Conservation (phyloP, 495 filamentous ascomycete genomes). For the Tuber calosporum region DNA sequence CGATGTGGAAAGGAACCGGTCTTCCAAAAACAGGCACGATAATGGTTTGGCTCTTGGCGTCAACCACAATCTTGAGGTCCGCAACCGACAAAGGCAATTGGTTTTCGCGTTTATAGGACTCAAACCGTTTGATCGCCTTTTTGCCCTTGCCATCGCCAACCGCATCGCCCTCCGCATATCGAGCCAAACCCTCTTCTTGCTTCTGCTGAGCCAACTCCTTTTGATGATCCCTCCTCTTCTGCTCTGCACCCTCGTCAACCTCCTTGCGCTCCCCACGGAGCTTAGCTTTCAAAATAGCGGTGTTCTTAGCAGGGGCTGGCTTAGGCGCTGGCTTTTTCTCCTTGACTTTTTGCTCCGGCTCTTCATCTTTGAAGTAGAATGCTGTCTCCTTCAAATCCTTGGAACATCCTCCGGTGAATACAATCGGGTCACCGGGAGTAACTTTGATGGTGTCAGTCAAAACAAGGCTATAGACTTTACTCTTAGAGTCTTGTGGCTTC, state of each 20-base stretch:
- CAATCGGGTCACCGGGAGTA: conserved; percentile 61
- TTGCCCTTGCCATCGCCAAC: conserved; percentile 82
- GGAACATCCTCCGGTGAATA: conserved; percentile 89
- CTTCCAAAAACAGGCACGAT: conserved; percentile 95
- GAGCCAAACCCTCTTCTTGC: conserved; percentile 74
- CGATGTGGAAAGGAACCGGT: conserved; percentile 97
- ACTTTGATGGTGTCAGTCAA: conserved; percentile 91
- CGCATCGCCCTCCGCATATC: conserved; percentile 64
- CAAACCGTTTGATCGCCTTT: conserved; percentile 97
- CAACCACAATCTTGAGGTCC: conserved; percentile 80
- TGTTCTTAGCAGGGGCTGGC: conserved; percentile 77
- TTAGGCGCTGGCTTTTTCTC: conserved; percentile 73
- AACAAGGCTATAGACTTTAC: conserved; percentile 76
- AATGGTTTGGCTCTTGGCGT: conserved; percentile 80
- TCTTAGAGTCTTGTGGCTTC: conserved; percentile 74
- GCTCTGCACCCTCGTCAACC: conserved; percentile 82
- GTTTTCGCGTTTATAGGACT: conserved; percentile 97
- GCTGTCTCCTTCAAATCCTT: conserved; percentile 84
- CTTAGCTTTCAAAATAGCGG: conserved; percentile 73
- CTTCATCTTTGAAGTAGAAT: conserved; percentile 94
- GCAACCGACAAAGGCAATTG: conserved; percentile 76
- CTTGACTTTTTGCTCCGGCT: conserved; percentile 66
- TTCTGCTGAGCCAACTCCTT: conserved; percentile 82
- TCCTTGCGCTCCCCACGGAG: conserved; percentile 84
- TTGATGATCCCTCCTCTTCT: conserved; percentile 81